These are phyloP conservation scores for Lepidium campestre DNA, from an alignment of 441 rosid genomes.

Conservation along the genomic window DNA sequence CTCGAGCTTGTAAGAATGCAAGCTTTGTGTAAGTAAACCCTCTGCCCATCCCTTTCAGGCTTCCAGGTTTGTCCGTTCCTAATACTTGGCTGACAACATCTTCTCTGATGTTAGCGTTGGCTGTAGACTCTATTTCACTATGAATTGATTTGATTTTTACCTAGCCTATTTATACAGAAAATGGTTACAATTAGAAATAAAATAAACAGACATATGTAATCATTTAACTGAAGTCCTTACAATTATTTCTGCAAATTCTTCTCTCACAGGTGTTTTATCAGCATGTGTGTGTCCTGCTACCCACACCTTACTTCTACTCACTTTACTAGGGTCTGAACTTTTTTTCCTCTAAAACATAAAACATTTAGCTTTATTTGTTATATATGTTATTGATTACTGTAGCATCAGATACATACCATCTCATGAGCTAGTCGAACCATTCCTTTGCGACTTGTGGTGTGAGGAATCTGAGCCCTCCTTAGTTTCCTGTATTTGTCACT, in stretches of 20 bases:
- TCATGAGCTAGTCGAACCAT: neutral
- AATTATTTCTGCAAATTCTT: neutral
- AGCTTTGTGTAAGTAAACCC: no score
- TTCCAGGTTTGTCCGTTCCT: no score
- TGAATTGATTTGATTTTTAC: neutral
- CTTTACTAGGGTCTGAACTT: neutral
- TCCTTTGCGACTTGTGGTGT: neutral
- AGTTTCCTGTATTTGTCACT: no score
- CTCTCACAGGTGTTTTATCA: neutral
- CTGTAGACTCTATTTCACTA: no score
- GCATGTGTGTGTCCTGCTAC: neutral
- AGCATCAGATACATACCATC: neutral
- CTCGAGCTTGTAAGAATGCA: no score
- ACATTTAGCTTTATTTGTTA: no score
- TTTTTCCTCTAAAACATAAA: no score
- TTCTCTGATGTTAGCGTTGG: no score
- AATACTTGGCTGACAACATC: no score
- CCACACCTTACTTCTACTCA: neutral
- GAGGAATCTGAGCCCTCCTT: no score
- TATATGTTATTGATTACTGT: neutral
- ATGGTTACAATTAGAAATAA: no score
- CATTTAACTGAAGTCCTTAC: neutral
- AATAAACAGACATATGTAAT: neutral
- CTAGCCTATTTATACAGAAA: no score
- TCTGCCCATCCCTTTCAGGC: neutral